Evolutionary conservation across 768 basidiomycete species (phyloP).

Genomic region (Lactifluus hygrophoroides): DNA sequence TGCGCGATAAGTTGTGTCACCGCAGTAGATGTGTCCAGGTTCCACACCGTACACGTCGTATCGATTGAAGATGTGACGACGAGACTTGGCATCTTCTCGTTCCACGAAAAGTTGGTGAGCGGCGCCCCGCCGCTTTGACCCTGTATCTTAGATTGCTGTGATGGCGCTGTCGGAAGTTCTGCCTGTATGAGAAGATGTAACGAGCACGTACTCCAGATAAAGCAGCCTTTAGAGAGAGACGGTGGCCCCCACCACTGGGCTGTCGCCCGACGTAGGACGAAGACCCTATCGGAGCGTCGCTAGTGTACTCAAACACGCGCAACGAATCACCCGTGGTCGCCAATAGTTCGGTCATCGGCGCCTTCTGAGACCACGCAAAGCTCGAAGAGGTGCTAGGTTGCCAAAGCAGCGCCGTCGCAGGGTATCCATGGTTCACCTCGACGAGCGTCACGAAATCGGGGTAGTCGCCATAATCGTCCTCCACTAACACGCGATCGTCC

Average conservation of each 20-base stretch:
- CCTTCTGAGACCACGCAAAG: constrained; percentile 63
- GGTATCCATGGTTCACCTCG: constrained; percentile 81
- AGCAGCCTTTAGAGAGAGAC: constrained; percentile 63
- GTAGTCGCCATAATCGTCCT: constrained; percentile 75
- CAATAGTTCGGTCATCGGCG: constrained; percentile 64
- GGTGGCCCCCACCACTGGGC: constrained; percentile 47
- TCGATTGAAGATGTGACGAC: constrained; percentile 98
- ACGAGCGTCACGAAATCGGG: constrained; percentile 83
- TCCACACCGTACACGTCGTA: constrained; percentile 99
- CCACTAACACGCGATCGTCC: constrained; percentile 81
- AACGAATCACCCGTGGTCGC: constrained; percentile 93
- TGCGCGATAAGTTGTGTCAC: constrained; percentile 97
- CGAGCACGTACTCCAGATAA: constrained; percentile 70
- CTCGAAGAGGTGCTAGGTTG: constrained; percentile 66
- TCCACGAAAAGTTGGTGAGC: constrained; percentile 96
- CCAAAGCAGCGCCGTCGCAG: constrained; percentile 90
- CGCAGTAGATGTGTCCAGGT: constrained; percentile 87
- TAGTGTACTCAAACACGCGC: constrained; percentile 82
- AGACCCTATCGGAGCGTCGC: constrained; percentile 48
- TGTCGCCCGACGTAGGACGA: constrained; percentile 68
- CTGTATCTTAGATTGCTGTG: constrained; percentile 84
- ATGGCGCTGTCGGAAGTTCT: background rate
- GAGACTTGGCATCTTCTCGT: constrained; percentile 80
- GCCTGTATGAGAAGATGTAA: no score
- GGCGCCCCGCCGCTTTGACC: constrained; percentile 79